These are phyloP conservation scores for Trypanosoma caninum DNA, from an alignment of 208 protist genomes.

Conservation along the genomic window DNA sequence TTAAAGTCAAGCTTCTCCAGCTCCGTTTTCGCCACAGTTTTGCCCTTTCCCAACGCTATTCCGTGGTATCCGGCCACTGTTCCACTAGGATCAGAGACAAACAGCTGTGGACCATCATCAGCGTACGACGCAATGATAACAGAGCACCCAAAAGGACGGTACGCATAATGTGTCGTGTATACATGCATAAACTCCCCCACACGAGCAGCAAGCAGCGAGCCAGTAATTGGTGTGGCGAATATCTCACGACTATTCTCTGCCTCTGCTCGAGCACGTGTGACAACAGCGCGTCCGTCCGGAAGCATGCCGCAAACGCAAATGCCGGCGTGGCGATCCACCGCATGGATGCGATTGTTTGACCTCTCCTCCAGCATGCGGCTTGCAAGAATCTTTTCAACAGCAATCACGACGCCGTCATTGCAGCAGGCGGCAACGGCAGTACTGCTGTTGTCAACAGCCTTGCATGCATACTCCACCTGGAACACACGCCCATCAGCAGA, in stretches of 20 bases:
- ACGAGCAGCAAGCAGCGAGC: constrained; percentile 85
- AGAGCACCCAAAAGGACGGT: constrained; percentile 96
- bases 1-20: constrained; percentile 97
- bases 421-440: constrained; percentile 96
- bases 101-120: constrained; percentile 95
- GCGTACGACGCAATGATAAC: constrained; percentile 94
- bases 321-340: constrained; percentile 93
- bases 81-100: constrained; percentile 96
- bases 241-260: constrained; percentile 91
- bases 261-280: constrained; percentile 92
- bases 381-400: constrained; percentile 97
- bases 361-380: constrained; percentile 95
- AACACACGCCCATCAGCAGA: constrained; percentile 99
- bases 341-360: constrained; percentile 95
- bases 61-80: constrained; percentile 94
- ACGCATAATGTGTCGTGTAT: constrained; percentile 93
- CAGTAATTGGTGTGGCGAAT: constrained; percentile 92
- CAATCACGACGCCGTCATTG: constrained; percentile 98
- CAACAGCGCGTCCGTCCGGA: constrained; percentile 95
- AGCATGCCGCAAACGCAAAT: constrained; percentile 94
- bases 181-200: constrained; percentile 94
- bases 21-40: constrained; percentile 97
- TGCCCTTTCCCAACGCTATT: constrained; percentile 97
- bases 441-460: constrained; percentile 99
- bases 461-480: constrained; percentile 99